Conservation (phyloP, 148 eudicot species). For the Dianthus caryophyllus region DNA sequence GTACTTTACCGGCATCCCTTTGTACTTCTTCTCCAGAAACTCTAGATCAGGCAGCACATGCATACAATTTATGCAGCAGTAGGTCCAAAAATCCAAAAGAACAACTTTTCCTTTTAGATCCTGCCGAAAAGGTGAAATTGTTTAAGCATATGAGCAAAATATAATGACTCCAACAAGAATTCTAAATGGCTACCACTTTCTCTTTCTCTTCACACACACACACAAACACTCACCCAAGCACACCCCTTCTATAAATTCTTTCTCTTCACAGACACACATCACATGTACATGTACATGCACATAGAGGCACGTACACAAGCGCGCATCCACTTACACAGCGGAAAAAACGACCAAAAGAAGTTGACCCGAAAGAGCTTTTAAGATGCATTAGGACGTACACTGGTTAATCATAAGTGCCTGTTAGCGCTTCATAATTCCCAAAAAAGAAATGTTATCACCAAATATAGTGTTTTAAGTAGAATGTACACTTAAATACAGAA, state of each 20-base stretch:
- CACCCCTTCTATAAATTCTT: too few species aligned
- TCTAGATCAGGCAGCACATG: constrained; percentile 97
- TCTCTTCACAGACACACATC: too few species aligned
- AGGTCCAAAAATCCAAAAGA: constrained; percentile 96
- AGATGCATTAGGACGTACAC: not conserved
- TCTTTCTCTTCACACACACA: too few species aligned
- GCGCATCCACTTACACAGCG: too few species aligned
- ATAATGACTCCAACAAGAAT: not conserved
- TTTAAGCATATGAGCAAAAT: not conserved
- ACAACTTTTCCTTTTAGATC: constrained; percentile 95
- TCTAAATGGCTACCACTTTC: too few species aligned
- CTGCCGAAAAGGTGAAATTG: constrained; percentile 35
- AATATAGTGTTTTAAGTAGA: not conserved
- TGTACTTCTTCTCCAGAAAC: constrained; percentile 86
- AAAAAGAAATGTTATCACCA: too few species aligned
- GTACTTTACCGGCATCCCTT: constrained; percentile 70
- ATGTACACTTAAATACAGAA: constrained; percentile 6
- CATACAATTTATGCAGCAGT: constrained; percentile 96
- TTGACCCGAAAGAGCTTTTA: not conserved
- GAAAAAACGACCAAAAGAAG: too few species aligned
- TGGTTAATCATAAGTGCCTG: not conserved
- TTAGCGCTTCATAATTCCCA: too few species aligned
- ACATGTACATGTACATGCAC: too few species aligned
- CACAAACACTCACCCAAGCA: too few species aligned
- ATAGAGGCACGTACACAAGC: too few species aligned